Evolutionary conservation across 208 protist species (phyloP), one percentile per base, ranked within the genome.

Genomic region (Trypanosoma conorhini): DNA sequence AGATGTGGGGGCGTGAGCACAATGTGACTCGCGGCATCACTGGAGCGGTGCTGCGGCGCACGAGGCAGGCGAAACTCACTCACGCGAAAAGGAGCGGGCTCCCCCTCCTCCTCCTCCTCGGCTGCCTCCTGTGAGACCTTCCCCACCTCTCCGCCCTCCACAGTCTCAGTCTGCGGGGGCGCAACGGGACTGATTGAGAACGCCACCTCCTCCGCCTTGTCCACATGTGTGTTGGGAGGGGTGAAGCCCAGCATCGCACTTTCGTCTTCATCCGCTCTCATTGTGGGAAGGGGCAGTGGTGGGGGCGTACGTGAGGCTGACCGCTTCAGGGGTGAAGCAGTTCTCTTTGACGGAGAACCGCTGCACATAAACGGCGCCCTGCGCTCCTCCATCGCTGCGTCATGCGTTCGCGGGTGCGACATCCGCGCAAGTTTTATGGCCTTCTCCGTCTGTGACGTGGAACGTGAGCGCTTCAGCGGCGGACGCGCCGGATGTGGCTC

Each of bases 1-100:
- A 33, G 13, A 50, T 38, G 42, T 1, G 33, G 13, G 19, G 57
- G 21, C 19, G 40, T 19, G 31, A 38, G 62, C 15, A 62, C 52
- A 24, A 46, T 9, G 17, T 57, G 69, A 40, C 5, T 42, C 19
- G 31, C 28, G 7, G 26, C n/a, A 21, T 51, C 5, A 38, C 56
- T 70, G 12, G 35, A 48, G 22, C 64, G 55, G 17, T 46, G 48
- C 22, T 76, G 52, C 0, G 72, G 64, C 15, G 72, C 71, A 21
- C 72, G 64, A 21, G 72, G 72, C 48, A 67, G 31, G 22, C 62
- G 72, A 44, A 76, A 76, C 48, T 71, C 72, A 40, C 72, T 70
- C 26, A 71, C 58, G 30, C 64, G 57, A 67, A 76, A 76, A 24
- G 31, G 21, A 22, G 48, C 17, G 17, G 35, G 21, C 17, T 64